Percentiles rank a stretch among this genome's conserved stretches.
These are phyloP conservation scores for Entoloma clypeatum DNA, from an alignment of 1,284 basidiomycete genomes.

Conservation along the genomic window DNA sequence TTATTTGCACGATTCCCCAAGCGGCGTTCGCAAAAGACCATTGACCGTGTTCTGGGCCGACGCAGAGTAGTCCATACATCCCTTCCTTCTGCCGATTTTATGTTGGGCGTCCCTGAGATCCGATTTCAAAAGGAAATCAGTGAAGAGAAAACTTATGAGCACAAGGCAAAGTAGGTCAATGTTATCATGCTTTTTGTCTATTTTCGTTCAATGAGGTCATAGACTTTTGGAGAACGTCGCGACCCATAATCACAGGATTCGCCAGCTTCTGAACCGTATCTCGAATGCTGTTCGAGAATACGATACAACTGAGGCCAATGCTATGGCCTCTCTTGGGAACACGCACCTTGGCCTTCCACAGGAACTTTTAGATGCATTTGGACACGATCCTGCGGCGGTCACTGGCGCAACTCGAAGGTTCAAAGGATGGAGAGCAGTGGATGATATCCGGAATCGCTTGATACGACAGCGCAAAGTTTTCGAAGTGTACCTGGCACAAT, in stretches of 20 bases:
- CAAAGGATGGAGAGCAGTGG: slow-evolving; percentile 63
- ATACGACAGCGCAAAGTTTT: slow-evolving; percentile 55
- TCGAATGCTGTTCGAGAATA: slow-evolving; percentile 59
- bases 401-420: slow-evolving; percentile 55
- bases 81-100: slow-evolving; percentile 25
- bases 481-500: slow-evolving; percentile 40
- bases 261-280: slow-evolving; percentile 62
- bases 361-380: slow-evolving; percentile 67
- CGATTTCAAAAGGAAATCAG: slow-evolving; percentile 30
- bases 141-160: slow-evolving; percentile 44
- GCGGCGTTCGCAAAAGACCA: not conserved
- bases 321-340: slow-evolving; percentile 46
- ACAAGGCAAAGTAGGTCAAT: slow-evolving; percentile 58
- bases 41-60: slow-evolving; percentile 18
- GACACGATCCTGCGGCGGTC: slow-evolving; percentile 70
- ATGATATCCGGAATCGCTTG: slow-evolving; percentile 64
- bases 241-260: slow-evolving; percentile 59
- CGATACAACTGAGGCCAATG: slow-evolving; percentile 49
- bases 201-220: slow-evolving; percentile 9
- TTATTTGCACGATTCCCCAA: not conserved
- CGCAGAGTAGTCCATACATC: slow-evolving; percentile 27
- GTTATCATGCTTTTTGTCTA: slow-evolving; percentile 1
- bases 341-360: slow-evolving; percentile 48
- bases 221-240: slow-evolving; percentile 57
- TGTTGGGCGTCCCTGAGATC: no score